Evolutionary conservation across 495 filamentous ascomycete species (phyloP), one percentile per base, ranked within the genome.

Genomic region (Echria macrotheca): DNA sequence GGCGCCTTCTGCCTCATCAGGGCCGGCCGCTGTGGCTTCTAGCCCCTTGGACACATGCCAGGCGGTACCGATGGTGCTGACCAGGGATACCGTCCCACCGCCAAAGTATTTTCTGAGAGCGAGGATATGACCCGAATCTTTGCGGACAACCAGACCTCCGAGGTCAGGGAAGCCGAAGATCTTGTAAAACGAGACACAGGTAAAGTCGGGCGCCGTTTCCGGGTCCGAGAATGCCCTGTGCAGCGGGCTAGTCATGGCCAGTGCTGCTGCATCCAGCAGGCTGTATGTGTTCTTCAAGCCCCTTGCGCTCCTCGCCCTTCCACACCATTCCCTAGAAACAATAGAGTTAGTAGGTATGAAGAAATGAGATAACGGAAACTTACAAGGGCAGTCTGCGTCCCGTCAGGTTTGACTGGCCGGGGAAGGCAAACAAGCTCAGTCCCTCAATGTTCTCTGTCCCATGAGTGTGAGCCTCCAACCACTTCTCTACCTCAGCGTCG

Each of bases 111-210:
- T 78, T 23, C 84, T 73, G 41, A 79, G 69, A 40, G 71, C 66
- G 8, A 91, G 72, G 29, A 86, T 75, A 36, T 80, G 72, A 1
- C 77, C 80, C 17, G 82, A 80, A 15, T 72, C 69, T 54, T 74
- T 81, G 21, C 84, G 76, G 10, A 90, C 74, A 29, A 89, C 74
- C 18, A 91, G 63, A 4, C 77, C 86, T 1, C 86, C 87, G 12
- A 91, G 71, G 47, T 90, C 82, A 0, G 86, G 86, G 48, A 87
- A 86, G 11, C 86, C 86, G 59, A 90, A 90, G 44, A 90, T 85
- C 65, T 91, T 91, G 65, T 90, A 89, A 58, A 90, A 80, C 7
- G 82, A 86, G 18, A 89, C 50, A 28, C 77, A 80, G 5, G 73
- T 80, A 52, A 90, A 90, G 55, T 91, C 87, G 0, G 86, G 85